Percentiles rank a stretch among this genome's conserved stretches.
These are phyloP conservation scores for Parietichytrium sp. DNA, from an alignment of 108 stramenopile species.

Conservation along the genomic window DNA sequence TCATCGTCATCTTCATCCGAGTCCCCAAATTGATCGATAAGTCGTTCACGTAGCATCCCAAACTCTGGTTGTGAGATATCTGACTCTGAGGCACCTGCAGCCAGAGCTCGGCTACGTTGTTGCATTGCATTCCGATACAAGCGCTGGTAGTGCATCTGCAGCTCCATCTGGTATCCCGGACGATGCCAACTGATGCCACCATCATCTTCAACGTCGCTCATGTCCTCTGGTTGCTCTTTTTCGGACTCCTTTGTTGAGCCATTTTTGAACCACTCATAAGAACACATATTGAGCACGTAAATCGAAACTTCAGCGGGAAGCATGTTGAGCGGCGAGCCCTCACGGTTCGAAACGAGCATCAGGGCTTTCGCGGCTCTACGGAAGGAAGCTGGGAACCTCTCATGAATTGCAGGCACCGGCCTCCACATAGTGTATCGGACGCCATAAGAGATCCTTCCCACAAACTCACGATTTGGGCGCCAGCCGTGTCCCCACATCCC, in stretches of 20 bases:
- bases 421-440: conserved; percentile 36
- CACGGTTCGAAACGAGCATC: background rate
- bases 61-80: too few relatives aligned
- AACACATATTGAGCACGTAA: conserved; percentile 19
- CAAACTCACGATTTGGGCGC: conserved; percentile 27
- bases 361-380: background rate
- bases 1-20: background rate
- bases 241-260: background rate
- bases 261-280: conserved; percentile 16
- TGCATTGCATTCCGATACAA: background rate
- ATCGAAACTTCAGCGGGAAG: background rate
- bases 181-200: background rate
- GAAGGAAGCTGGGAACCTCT: background rate
- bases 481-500: conserved; percentile 29
- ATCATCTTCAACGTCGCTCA: background rate
- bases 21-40: background rate
- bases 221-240: background rate
- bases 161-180: too few relatives aligned
- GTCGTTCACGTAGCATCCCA: too few relatives aligned
- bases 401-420: background rate
- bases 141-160: too few relatives aligned
- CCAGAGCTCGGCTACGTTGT: background rate
- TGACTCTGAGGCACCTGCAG: too few relatives aligned
- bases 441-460: conserved; percentile 26
- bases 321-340: background rate